Conservation (phyloP, 306 rosid genomes). For the Pyrus betulifolia region DNA sequence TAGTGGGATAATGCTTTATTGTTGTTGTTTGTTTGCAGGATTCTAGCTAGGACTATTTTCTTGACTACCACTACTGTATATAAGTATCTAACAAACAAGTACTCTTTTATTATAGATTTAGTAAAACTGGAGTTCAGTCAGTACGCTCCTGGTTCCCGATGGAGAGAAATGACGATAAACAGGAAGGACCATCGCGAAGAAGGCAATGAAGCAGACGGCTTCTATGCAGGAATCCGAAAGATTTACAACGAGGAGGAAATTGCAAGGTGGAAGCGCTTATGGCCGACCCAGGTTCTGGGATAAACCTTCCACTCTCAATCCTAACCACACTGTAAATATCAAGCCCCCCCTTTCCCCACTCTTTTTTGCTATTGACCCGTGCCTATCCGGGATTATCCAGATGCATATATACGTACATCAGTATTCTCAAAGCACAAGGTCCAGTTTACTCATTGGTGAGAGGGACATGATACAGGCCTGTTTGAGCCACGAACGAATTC, state of each 20-base stretch:
- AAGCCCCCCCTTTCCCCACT: neutral
- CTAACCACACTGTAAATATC: neutral
- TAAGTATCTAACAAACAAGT: conserved; percentile 10
- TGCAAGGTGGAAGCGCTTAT: conserved; percentile 58
- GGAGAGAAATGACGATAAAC: conserved; percentile 66
- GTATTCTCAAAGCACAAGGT: too few relatives aligned
- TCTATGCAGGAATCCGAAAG: conserved; percentile 86
- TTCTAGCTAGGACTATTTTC: neutral
- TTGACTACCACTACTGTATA: neutral
- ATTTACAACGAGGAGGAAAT: conserved; percentile 56
- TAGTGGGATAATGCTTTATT: too few relatives aligned
- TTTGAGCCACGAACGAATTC: too few relatives aligned
- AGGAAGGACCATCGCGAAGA: conserved; percentile 60
- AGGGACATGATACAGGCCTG: too few relatives aligned
- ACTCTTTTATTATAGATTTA: conserved; percentile 39
- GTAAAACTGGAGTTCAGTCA: conserved; percentile 80
- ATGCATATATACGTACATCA: too few relatives aligned
- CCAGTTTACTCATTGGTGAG: too few relatives aligned
- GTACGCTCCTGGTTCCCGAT: conserved; percentile 58
- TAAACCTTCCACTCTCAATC: conserved; percentile 16
- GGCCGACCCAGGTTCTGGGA: conserved; percentile 54
- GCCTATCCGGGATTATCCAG: too few relatives aligned
- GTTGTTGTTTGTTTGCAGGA: too few relatives aligned
- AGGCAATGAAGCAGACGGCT: conserved; percentile 79
- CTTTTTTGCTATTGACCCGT: neutral